A percentile compares a stretch with the other conserved stretches of the same genome.
Conservation (phyloP, 352 stramenopile genomes). For the Aphanomyces cochlioides region DNA sequence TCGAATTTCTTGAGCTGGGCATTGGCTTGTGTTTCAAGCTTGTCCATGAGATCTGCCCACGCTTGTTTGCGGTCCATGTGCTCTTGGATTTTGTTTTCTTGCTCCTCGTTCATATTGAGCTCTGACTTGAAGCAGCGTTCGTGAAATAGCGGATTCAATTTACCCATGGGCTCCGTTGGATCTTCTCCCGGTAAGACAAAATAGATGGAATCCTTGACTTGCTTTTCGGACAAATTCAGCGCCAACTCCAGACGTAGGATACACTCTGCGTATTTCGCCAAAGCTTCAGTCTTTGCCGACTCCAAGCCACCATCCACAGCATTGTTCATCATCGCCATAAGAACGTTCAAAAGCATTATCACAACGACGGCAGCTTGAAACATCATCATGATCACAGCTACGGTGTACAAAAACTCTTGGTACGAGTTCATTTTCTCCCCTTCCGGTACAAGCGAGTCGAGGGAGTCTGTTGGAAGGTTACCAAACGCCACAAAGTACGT, state of each 20-base stretch:
- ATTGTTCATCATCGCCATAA: slow-evolving; percentile 26
- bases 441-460: not conserved
- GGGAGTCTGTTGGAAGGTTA: not conserved
- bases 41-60: not conserved
- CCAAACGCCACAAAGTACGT: slow-evolving; percentile 19
- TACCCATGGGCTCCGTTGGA: not conserved
- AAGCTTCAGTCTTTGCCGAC: slow-evolving; percentile 4
- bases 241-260: slow-evolving; percentile 8
- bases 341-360: slow-evolving; percentile 22
- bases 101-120: slow-evolving; percentile 8
- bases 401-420: not conserved
- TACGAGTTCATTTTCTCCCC: not conserved
- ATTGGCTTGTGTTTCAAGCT: not conserved
- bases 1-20: not conserved
- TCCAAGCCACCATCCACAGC: slow-evolving; percentile 21
- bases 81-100: not conserved
- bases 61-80: not conserved
- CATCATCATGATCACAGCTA: slow-evolving; percentile 9
- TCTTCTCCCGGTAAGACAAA: not conserved
- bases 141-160: slow-evolving; percentile 15
- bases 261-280: slow-evolving; percentile 19
- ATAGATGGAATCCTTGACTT: not conserved
- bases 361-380: slow-evolving; percentile 13
- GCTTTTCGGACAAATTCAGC: slow-evolving; percentile 3
- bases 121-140: not conserved